Evolutionary conservation across 805 yeast genomes (phyloP), one percentile per base, ranked within the genome.

Genomic region (Pichia exigua): DNA sequence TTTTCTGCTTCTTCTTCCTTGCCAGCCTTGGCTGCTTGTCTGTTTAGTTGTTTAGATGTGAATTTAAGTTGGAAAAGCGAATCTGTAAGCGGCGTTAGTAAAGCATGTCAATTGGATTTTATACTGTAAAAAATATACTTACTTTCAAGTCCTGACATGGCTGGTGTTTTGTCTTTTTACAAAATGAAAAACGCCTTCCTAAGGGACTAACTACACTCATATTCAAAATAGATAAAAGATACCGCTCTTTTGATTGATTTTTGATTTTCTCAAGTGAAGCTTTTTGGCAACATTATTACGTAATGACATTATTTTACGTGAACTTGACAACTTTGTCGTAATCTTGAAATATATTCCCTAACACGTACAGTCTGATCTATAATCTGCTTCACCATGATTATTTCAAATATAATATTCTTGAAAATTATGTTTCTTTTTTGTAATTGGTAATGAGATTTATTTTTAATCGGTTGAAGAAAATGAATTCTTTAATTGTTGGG

Each of bases 1-100:
- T 88, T 88, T 69, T 94, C 98, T 41, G 79, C 77, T 39, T 81
- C 80, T 63, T 89, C 96, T 64, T 94, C 99, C 64, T 90, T 91
- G 1, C 90, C 87, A 3, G 98, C 91, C 65, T 84, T 86, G 30
- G 83, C 77, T 2, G 98, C 92, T 69, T 94, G 99, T 65, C 91
- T 79, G 59, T 82, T 85, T 52, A 94, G 75, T 73, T 87, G 96
- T 68, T 94, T 94, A 1, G 98, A 92, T 3, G 99, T 94, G 69
- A 94, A 94, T 74, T 82, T 83, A 42, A 83, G 69, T 60, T 82
- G 85, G 59, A 83, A 83, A 44, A 83, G 70, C 17, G 87, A 82
- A 59, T 81, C 81, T 76, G 47, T n/a, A 32, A 42, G 15, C 8
- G n/a, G 24, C 27, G 61, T 56, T 49, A 49, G 54, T 52, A 55